A percentile compares a stretch with the other conserved stretches of the same genome.
Evolutionary conservation across 208 protist genomes (phyloP).

Genomic region (Novymonas esmeraldas): DNA sequence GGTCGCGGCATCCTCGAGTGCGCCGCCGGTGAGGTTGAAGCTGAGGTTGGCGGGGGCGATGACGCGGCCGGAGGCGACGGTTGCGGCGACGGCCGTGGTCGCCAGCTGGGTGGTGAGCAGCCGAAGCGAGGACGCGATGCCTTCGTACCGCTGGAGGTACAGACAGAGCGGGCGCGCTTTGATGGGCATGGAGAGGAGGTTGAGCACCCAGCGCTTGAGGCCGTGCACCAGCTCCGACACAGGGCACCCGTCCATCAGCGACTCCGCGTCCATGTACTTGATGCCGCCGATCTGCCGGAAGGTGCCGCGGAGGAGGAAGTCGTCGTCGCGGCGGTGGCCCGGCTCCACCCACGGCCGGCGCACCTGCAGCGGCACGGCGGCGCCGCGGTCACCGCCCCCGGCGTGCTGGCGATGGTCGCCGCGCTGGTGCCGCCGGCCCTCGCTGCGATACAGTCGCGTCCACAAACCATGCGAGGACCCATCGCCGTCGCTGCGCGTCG

Average conservation of each 20-base stretch:
- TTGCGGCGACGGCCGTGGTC: conserved; percentile 13
- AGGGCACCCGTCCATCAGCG: conserved; percentile 49
- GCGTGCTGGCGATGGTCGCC: not conserved
- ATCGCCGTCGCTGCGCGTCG: not conserved
- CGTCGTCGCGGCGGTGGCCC: conserved; percentile 9
- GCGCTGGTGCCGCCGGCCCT: not conserved
- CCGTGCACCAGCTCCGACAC: conserved; percentile 48
- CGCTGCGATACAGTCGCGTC: not conserved
- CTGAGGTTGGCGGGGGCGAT: conserved; percentile 32
- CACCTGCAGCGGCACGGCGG: not conserved
- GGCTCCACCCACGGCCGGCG: conserved; percentile 17
- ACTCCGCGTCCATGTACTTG: conserved; percentile 49
- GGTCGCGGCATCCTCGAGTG: conserved; percentile 1
- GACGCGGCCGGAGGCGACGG: conserved; percentile 13
- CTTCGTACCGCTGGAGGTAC: conserved; percentile 67
- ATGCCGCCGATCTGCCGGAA: conserved; percentile 68
- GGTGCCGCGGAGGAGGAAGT: conserved; percentile 49
- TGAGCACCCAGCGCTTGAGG: conserved; percentile 45
- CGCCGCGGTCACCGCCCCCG: not conserved
- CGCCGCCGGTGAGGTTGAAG: conserved; percentile 12
- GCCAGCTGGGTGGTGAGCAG: conserved; percentile 30
- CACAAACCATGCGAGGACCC: not conserved
- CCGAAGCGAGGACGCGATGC: conserved; percentile 43
- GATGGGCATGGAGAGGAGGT: conserved; percentile 52
- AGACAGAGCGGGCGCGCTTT: conserved; percentile 63